A percentile compares a stretch with the other conserved stretches of the same genome.
Conservation (phyloP, 768 basidiomycete genomes). For the Tricholoma saponaceum region DNA sequence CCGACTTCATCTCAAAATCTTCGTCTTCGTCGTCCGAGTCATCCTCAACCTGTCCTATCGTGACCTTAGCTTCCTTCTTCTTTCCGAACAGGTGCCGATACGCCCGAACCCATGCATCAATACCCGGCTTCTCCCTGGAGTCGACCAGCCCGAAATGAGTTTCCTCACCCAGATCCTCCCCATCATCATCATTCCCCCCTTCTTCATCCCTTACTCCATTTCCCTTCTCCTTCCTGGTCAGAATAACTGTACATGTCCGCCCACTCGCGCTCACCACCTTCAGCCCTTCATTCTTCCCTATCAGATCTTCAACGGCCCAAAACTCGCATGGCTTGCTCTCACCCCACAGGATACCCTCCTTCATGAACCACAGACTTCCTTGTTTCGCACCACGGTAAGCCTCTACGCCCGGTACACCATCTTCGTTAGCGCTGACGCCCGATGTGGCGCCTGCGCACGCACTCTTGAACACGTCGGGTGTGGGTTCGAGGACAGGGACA, state of each 20-base stretch:
- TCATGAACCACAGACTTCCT: constrained; percentile 70
- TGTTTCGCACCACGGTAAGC: constrained; percentile 70
- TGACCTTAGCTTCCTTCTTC: constrained; percentile 13
- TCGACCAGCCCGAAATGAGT: constrained; percentile 73
- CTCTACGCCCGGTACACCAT: constrained; percentile 58
- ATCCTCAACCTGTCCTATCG: constrained; percentile 25
- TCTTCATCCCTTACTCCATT: constrained; percentile 26
- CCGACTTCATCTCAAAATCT: constrained; percentile 35
- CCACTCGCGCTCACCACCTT: constrained; percentile 60
- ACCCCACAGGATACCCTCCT: constrained; percentile 66
- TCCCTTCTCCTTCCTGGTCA: constrained; percentile 34
- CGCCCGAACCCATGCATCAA: constrained; percentile 61
- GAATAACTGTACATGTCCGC: constrained; percentile 59
- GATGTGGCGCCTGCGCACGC: constrained; percentile 35
- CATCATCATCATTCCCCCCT: constrained; percentile 31
- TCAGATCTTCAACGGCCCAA: constrained; percentile 61
- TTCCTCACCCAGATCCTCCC: constrained; percentile 46
- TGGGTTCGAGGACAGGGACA: constrained; percentile 43
- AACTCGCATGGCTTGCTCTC: constrained; percentile 77
- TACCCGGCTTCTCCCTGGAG: constrained; percentile 59
- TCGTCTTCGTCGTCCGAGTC: constrained; percentile 46
- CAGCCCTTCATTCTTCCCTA: constrained; percentile 44
- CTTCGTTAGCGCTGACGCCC: constrained; percentile 31
- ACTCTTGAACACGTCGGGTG: constrained; percentile 51
- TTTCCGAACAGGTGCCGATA: constrained; percentile 57